Base-by-base conservation (phyloP, 1,284 basidiomycete species). In the Melanopsichium pennsylvanicum region DNA sequence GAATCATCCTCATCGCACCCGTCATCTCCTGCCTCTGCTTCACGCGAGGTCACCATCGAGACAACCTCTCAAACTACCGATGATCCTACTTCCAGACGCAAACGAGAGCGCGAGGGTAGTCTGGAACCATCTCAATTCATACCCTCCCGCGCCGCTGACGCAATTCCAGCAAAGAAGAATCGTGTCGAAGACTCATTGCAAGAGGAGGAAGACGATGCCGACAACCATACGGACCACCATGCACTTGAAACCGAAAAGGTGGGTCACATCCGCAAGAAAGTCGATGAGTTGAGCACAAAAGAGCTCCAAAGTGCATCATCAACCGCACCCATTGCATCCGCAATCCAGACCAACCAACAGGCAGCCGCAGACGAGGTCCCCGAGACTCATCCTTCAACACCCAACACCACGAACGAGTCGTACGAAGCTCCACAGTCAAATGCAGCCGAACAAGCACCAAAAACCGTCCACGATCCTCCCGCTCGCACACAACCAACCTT, bases 91-190 rank as follows among this genome's bases (percentile, higher is more conserved):
- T 43, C 63, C 23, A 52, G 71, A 32, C 58, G 74, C 9, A 76
- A 76, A 27, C 39, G 74, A 13, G 74, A 76, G 25, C 59, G 74
- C 21, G 74, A 76, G 34, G 72, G 70, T 8, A 76, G 74, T 25
- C 48, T 76, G 15, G 74, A 76, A 27, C 74, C 74, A 4, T 34
- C 64, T 7, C 69, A 60, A 16, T 40, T 45, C 16, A 59, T 56
- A 3, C 56, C 61, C 12, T 51, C 58, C 12, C 47, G 44, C 26
- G 35, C 38, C 1, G 23, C 56, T 11, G 71, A 74, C 18, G 34
- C 69, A 9, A 56, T 76, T 9, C 74, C 74, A 0, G 41, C 73
- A 19, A 76, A 76, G 43, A 76, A 76, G 63, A 76, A 76, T 23
- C 58, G 74, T 7, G 25, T 76, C 11, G 60, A 74, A 32, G 52